phyloP scores from a whole-genome alignment of 1,284 basidiomycete genomes.

The Hemileia vastatrix region DNA sequence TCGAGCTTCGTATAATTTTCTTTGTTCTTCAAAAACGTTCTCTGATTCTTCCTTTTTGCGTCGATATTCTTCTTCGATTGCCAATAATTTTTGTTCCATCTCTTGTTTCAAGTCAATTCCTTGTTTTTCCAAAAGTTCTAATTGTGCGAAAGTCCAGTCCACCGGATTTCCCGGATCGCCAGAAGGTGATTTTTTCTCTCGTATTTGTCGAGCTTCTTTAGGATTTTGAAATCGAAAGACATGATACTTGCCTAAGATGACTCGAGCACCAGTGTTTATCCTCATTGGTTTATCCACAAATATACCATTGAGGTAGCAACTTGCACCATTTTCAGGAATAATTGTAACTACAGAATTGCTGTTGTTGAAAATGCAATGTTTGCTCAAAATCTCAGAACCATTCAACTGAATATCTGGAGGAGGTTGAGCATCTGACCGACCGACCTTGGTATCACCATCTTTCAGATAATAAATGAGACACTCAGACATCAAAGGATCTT shows the following conservation, averaged over 20 bases:
- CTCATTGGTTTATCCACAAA: constrained; percentile 53
- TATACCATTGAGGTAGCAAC: constrained; percentile 87
- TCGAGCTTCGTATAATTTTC: constrained; percentile 25
- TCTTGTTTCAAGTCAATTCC: too few species aligned
- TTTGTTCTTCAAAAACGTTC: too few species aligned
- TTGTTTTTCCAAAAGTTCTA: too few species aligned
- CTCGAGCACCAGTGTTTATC: constrained; percentile 84
- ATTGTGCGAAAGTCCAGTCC: too few species aligned
- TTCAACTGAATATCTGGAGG: constrained; percentile 78
- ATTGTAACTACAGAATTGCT: constrained; percentile 64
- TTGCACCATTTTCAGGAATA: constrained; percentile 63
- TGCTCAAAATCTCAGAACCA: constrained; percentile 77
- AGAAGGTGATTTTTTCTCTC: constrained; percentile 94
- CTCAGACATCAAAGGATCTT: constrained; percentile 38
- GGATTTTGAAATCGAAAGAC: constrained; percentile 96
- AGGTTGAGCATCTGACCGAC: constrained; percentile 66
- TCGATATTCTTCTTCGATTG: constrained; percentile 60
- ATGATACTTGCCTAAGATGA: constrained; percentile 93
- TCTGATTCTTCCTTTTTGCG: constrained; percentile 57
- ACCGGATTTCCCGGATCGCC: constrained; percentile 76
- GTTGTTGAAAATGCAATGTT: constrained; percentile 79
- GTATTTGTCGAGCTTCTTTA: too few species aligned
- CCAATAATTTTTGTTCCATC: too few species aligned
- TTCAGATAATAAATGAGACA: constrained; percentile 84
- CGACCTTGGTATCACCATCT: constrained; percentile 70